Conservation (phyloP, 345 rosid species). For the Dimocarpus longan region DNA sequence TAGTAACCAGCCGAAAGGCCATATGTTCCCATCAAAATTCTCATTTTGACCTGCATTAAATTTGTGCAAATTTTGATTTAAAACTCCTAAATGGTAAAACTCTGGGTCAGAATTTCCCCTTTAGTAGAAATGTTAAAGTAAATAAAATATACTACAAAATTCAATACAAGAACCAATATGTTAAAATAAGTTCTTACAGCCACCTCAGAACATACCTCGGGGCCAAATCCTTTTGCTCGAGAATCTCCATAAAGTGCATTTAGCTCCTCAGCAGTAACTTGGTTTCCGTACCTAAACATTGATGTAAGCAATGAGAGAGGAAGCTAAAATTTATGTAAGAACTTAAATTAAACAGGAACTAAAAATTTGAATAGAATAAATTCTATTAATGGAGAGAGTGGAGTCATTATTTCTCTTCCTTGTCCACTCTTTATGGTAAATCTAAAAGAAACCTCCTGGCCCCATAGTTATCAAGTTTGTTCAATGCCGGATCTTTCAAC, state of each 20-base stretch:
- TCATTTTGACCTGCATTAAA: conserved; percentile 77
- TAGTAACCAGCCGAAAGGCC: conserved; percentile 95
- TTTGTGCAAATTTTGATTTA: neutral
- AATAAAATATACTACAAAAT: neutral
- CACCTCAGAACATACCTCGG: conserved; percentile 52
- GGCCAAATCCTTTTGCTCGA: conserved; percentile 83
- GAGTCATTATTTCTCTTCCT: conserved; percentile 8
- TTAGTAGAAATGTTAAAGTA: neutral
- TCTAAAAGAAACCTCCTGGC: neutral
- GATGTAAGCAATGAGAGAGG: conserved; percentile 5
- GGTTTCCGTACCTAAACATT: conserved; percentile 73
- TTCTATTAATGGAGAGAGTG: neutral
- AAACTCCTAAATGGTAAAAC: neutral
- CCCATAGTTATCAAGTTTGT: neutral
- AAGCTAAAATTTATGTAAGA: neutral
- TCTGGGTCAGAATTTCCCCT: conserved; percentile 1
- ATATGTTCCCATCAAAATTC: conserved; percentile 96
- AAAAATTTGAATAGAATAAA: too few relatives aligned
- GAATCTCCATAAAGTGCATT: conserved; percentile 76
- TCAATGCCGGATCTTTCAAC: neutral
- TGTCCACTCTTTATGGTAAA: neutral
- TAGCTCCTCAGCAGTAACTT: conserved; percentile 69
- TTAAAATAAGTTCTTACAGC: neutral
- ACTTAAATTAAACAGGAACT: too few relatives aligned
- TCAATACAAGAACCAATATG: neutral